These are phyloP conservation scores for Blumeria hordei DNA, from an alignment of 2,329 filamentous ascomycete species.

Conservation along the genomic window DNA sequence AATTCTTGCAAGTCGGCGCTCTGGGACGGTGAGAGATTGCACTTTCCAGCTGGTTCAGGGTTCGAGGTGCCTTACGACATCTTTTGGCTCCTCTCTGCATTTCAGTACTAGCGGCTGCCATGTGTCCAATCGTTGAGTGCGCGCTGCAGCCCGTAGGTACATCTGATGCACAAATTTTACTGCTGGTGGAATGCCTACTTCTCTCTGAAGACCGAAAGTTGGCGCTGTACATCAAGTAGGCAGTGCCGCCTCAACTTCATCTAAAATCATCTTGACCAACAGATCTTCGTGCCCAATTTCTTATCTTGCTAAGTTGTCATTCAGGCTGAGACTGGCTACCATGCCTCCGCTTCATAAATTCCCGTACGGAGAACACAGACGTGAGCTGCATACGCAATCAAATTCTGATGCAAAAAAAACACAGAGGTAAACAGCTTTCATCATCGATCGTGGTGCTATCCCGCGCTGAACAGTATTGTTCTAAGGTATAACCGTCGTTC, in stretches of 20 bases:
- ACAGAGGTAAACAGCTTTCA: not conserved
- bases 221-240: not conserved
- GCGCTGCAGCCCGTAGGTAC: not conserved
- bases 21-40: not conserved
- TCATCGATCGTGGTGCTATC: not conserved
- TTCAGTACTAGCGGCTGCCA: not conserved
- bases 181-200: not conserved
- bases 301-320: not conserved
- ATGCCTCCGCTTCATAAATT: not conserved
- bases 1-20: not conserved
- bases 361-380: not conserved
- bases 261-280: not conserved
- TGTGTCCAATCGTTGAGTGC: not conserved
- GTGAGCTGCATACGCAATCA: too few relatives aligned
- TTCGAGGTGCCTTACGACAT: not conserved
- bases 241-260: not conserved
- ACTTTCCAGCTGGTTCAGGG: not conserved
- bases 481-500: not conserved
- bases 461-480: not conserved
- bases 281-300: not conserved
- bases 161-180: not conserved
- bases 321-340: not conserved
- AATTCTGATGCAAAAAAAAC: too few relatives aligned
- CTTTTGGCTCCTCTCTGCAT: not conserved
- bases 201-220: not conserved